These are phyloP conservation scores for Pyrenochaeta sp. DNA, from an alignment of 2,329 filamentous ascomycete genomes.

Conservation along the genomic window DNA sequence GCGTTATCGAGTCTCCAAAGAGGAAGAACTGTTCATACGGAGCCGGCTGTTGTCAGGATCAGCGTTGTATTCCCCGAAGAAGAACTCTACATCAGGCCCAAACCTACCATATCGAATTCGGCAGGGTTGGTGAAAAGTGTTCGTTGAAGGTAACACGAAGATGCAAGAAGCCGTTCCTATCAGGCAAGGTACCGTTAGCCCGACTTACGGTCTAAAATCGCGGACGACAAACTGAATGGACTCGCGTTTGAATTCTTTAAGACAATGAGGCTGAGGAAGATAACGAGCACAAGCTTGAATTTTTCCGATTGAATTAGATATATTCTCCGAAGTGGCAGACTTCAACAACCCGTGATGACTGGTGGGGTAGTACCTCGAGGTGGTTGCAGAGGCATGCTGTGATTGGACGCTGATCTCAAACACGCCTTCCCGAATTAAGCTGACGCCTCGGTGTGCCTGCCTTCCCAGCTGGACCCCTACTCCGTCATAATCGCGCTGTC, in stretches of 20 bases:
- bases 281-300: too few species aligned
- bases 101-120: slow-evolving; percentile 15
- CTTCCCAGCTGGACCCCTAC: slow-evolving; percentile 9
- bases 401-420: slow-evolving; percentile 7
- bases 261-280: slow-evolving; percentile 1
- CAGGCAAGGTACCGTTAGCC: slow-evolving; percentile 6
- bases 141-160: slow-evolving; percentile 18
- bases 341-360: too few species aligned
- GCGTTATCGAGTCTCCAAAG: slow-evolving; percentile 89
- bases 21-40: slow-evolving; percentile 66
- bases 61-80: slow-evolving; percentile 1
- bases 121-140: slow-evolving; percentile 2
- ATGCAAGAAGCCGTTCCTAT: neutral
- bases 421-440: neutral
- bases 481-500: slow-evolving; percentile 9
- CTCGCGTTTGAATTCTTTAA: slow-evolving; percentile 5
- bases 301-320: too few species aligned
- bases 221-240: too few species aligned
- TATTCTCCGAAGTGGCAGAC: too few species aligned
- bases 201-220: too few species aligned
- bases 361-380: too few species aligned
- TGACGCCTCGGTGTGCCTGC: slow-evolving; percentile 7
- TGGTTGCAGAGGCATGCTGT: too few species aligned
- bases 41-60: slow-evolving; percentile 27
- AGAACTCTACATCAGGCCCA: slow-evolving; percentile 17